phyloP scores from a whole-genome alignment of 495 filamentous ascomycete genomes.

The Xylaria venustula region DNA sequence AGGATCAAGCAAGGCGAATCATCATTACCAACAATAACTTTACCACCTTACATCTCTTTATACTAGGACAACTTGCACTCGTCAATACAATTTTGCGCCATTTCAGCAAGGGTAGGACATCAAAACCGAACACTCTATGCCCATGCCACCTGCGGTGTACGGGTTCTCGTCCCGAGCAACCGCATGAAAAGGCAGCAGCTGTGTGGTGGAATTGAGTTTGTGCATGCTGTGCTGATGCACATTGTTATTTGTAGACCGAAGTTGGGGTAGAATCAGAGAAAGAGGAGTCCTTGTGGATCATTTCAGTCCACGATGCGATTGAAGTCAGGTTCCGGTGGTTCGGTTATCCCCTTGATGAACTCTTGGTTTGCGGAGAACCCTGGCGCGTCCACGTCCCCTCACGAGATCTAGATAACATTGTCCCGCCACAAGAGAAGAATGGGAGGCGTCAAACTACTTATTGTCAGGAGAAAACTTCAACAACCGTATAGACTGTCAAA shows the following conservation, averaged over 20 bases:
- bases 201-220: constrained; percentile 9
- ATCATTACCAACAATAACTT: too few relatives aligned
- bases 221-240: neutral
- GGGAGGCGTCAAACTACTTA: neutral
- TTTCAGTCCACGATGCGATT: neutral
- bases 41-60: neutral
- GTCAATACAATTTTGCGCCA: neutral
- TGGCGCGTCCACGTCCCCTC: neutral
- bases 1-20: neutral
- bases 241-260: neutral
- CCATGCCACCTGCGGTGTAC: neutral
- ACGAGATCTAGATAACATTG: neutral
- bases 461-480: neutral
- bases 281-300: neutral
- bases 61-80: neutral
- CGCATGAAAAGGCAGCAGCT: neutral
- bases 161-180: constrained; percentile 1
- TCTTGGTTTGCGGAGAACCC: constrained; percentile 10
- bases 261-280: neutral
- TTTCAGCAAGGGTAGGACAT: neutral
- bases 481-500: neutral
- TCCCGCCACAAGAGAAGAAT: neutral
- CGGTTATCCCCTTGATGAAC: neutral
- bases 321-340: neutral
- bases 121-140: neutral